phyloP scores from a whole-genome alignment of 2,329 filamentous ascomycete genomes.

The Scortechinia acanthostroma region DNA sequence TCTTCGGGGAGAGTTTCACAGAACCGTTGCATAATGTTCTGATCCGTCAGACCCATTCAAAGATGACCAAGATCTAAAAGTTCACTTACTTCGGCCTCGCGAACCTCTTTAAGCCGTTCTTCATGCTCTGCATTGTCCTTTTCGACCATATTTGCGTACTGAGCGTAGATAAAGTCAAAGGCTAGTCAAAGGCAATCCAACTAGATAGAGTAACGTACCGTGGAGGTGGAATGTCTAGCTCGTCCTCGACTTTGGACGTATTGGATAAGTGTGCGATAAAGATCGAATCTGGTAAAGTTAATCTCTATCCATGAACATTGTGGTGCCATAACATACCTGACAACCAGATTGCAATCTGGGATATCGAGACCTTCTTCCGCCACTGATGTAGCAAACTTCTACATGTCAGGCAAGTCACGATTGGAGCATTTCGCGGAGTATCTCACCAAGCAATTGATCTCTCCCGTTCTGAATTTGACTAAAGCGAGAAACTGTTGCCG shows the following conservation, averaged over 20 bases:
- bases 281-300: constrained; percentile 42
- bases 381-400: constrained; percentile 52
- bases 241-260: constrained; percentile 90
- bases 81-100: neutral
- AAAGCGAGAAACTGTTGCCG: constrained; percentile 70
- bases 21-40: constrained; percentile 64
- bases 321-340: constrained; percentile 45
- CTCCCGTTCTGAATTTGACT: constrained; percentile 50
- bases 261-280: constrained; percentile 84
- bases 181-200: too few species aligned
- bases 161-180: neutral
- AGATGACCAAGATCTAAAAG: neutral
- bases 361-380: constrained; percentile 65
- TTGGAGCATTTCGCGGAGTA: too few species aligned
- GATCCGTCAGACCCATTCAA: constrained; percentile 36
- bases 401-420: neutral
- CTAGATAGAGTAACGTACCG: neutral
- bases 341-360: constrained; percentile 58
- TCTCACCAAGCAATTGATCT: constrained; percentile 44
- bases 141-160: constrained; percentile 81
- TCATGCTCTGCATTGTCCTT: constrained; percentile 54
- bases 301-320: neutral
- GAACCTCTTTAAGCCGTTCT: constrained; percentile 39
- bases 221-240: constrained; percentile 71
- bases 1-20: constrained; percentile 71